phyloP scores from a whole-genome alignment of 495 filamentous ascomycete genomes.

The Annulohypoxylon bovei region DNA sequence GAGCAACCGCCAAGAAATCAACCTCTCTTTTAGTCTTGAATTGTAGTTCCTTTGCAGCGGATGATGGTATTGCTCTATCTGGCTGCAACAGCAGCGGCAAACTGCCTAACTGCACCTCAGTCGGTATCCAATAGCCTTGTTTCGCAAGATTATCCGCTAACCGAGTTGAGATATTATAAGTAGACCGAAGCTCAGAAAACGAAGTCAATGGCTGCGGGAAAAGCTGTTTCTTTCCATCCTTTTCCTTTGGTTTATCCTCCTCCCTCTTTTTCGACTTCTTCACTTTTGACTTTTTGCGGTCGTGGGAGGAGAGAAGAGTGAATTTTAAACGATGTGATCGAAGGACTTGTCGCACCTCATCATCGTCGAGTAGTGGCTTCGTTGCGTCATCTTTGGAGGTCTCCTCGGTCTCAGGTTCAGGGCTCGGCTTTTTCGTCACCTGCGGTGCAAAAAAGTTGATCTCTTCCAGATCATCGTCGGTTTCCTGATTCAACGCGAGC shows the following conservation, averaged over 20 bases:
- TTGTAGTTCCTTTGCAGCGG: conserved; percentile 43
- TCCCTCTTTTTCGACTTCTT: conserved; percentile 56
- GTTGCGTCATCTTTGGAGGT: conserved; percentile 30
- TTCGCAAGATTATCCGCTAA: conserved; percentile 80
- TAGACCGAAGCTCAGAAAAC: conserved; percentile 74
- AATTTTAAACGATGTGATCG: conserved; percentile 89
- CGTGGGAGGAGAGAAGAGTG: conserved; percentile 66
- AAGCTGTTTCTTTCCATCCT: conserved; percentile 65
- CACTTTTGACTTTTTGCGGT: conserved; percentile 34
- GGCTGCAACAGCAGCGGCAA: conserved; percentile 78
- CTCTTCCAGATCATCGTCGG: conserved; percentile 48
- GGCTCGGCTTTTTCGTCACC: conserved; percentile 29
- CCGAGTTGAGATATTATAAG: conserved; percentile 74
- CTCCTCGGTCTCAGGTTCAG: conserved; percentile 21
- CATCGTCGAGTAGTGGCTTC: conserved; percentile 61
- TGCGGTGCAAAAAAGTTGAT: conserved; percentile 62
- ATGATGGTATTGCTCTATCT: conserved; percentile 51
- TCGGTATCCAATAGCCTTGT: conserved; percentile 87
- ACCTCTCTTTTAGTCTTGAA: conserved; percentile 48
- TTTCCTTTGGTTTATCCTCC: conserved; percentile 49
- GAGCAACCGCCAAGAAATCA: conserved; percentile 87
- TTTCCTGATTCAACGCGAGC: conserved; percentile 33
- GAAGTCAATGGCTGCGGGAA: conserved; percentile 80
- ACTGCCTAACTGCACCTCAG: conserved; percentile 90
- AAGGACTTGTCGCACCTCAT: conserved; percentile 77